phyloP scores from a whole-genome alignment of 2,329 filamentous ascomycete species.

The Dothistroma septosporum region DNA sequence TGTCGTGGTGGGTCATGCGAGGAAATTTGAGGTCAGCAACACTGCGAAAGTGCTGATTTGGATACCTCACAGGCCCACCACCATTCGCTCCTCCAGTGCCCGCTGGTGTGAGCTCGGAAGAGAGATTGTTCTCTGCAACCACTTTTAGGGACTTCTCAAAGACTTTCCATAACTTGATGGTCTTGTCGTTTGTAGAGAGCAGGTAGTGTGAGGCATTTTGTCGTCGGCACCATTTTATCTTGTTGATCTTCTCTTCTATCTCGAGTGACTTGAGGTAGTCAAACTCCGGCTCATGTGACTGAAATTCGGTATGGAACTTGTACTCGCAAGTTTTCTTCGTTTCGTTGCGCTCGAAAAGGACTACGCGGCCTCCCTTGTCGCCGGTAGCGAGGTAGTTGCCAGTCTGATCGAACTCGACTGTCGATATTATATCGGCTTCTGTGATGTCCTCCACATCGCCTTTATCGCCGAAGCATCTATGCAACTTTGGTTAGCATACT shows the following conservation, averaged over 20 bases:
- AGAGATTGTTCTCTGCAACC: constrained; percentile 97
- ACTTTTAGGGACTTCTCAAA: constrained; percentile 99
- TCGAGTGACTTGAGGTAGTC: constrained; percentile 98
- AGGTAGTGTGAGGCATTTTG: constrained; percentile 98
- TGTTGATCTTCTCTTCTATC: constrained; percentile 99
- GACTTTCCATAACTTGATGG: constrained; percentile 99
- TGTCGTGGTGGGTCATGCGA: constrained; percentile 95
- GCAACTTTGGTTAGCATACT: constrained; percentile 26
- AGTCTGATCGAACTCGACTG: constrained; percentile 85
- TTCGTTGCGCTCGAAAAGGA: constrained; percentile 89
- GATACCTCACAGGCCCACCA: constrained; percentile 71
- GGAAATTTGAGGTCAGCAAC: constrained; percentile 85
- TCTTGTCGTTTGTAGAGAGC: constrained; percentile 98
- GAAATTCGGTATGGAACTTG: constrained; percentile 99
- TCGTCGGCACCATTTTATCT: constrained; percentile 99
- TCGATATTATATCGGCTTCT: constrained; percentile 92
- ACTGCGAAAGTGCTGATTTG: constrained; percentile 71
- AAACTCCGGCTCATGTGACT: constrained; percentile 98
- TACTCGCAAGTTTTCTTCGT: constrained; percentile 99
- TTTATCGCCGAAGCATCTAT: constrained; percentile 98
- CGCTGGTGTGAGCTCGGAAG: constrained; percentile 81
- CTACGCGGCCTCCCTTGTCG: constrained; percentile 81
- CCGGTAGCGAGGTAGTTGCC: constrained; percentile 87
- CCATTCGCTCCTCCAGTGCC: constrained; percentile 61
- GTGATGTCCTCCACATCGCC: constrained; percentile 98